Evolutionary conservation across 345 rosid species (phyloP).

Genomic region (Lumnitzera racemosa): DNA sequence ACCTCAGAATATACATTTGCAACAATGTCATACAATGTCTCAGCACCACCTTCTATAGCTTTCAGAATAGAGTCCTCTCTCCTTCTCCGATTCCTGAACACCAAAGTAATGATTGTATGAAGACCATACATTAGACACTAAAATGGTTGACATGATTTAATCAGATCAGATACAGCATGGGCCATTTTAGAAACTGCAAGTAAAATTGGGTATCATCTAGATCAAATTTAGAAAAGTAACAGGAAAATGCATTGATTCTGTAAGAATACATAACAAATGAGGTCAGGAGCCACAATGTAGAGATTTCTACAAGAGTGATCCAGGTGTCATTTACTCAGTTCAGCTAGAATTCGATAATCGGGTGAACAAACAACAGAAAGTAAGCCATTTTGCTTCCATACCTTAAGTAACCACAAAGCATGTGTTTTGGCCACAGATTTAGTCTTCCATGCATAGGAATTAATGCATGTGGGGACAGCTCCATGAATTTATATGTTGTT

Average conservation of each 20-base stretch:
- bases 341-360: no score
- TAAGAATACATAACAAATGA: no score
- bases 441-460: constrained; percentile 96
- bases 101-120: constrained; percentile 4
- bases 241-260: no score
- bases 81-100: constrained; percentile 58
- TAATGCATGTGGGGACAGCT: constrained; percentile 72
- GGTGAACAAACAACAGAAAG: not conserved
- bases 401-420: constrained; percentile 85
- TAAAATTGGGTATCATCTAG: no score
- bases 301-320: no score
- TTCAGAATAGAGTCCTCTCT: constrained; percentile 62
- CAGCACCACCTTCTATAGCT: constrained; percentile 72
- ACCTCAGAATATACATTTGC: constrained; percentile 59
- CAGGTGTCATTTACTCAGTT: no score
- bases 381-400: constrained; percentile 19
- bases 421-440: constrained; percentile 80
- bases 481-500: constrained; percentile 74
- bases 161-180: no score
- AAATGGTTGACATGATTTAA: not conserved
- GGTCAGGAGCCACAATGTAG: no score
- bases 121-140: not conserved
- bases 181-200: no score
- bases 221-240: no score
- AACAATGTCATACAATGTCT: constrained; percentile 62